A percentile compares a stretch with the other conserved stretches of the same genome.
Conservation (phyloP, 495 filamentous ascomycete species). For the Xylaria palmicola region DNA sequence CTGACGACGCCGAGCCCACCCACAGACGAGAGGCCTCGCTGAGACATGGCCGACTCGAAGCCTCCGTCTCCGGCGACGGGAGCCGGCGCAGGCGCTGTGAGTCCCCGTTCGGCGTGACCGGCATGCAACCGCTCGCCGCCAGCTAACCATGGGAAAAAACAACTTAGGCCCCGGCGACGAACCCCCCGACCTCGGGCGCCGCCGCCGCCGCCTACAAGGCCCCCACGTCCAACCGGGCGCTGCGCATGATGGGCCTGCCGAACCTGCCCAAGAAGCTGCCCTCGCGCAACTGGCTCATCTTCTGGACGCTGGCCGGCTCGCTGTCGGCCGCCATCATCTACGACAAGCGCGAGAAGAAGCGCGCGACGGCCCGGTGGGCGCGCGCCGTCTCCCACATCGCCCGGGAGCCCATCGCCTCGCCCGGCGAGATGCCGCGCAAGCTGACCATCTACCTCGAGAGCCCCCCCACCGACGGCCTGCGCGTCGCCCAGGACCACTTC, state of each 20-base stretch:
- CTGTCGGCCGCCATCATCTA: slow-evolving; percentile 79
- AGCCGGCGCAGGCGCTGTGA: slow-evolving; percentile 10
- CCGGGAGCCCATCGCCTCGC: slow-evolving; percentile 66
- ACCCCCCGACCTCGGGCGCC: slow-evolving; percentile 5
- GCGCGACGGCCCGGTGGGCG: slow-evolving; percentile 80
- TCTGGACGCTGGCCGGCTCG: slow-evolving; percentile 73
- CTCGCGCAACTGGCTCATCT: slow-evolving; percentile 97
- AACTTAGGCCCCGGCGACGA: not conserved
- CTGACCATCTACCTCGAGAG: slow-evolving; percentile 82
- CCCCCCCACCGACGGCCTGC: slow-evolving; percentile 81
- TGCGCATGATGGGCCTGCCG: slow-evolving; percentile 80
- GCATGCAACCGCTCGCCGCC: no score
- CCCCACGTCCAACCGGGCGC: slow-evolving; percentile 62
- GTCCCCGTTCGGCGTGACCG: slow-evolving; percentile 11
- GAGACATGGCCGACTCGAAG: slow-evolving; percentile 17
- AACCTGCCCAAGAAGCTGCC: slow-evolving; percentile 80
- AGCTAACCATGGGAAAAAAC: not conserved
- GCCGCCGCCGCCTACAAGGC: slow-evolving; percentile 40
- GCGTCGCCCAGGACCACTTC: slow-evolving; percentile 85
- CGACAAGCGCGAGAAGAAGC: slow-evolving; percentile 85
- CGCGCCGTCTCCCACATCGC: slow-evolving; percentile 84
- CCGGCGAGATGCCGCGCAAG: slow-evolving; percentile 71
- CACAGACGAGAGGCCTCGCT: not conserved
- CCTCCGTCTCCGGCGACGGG: slow-evolving; percentile 1
- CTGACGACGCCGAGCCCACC: not conserved